These are phyloP conservation scores for Lactarius akahatsu DNA, from an alignment of 768 basidiomycete species.

Conservation along the genomic window DNA sequence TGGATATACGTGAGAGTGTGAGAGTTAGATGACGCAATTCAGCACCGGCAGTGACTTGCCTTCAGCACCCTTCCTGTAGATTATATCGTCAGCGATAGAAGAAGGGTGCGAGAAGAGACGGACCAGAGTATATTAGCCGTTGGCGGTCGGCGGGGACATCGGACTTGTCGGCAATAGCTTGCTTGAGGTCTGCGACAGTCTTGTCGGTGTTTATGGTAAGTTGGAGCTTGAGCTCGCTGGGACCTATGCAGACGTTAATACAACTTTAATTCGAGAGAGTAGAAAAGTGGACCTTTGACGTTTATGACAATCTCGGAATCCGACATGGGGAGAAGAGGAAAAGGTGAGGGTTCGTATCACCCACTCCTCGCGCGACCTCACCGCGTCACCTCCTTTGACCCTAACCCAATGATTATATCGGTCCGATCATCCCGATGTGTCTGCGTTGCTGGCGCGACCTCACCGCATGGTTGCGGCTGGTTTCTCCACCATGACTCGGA, in stretches of 20 bases:
- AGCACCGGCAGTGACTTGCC: constrained; percentile 39
- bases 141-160: constrained; percentile 87
- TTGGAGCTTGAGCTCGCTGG: constrained; percentile 90
- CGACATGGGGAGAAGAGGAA: constrained; percentile 20
- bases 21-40: constrained; percentile 4
- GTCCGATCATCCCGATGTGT: neutral
- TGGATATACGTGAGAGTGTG: constrained; percentile 11
- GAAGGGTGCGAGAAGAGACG: constrained; percentile 30
- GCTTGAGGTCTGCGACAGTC: constrained; percentile 88
- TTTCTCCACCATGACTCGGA: no score
- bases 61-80: constrained; percentile 68
- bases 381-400: constrained; percentile 17
- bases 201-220: constrained; percentile 79
- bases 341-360: constrained; percentile 14
- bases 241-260: constrained; percentile 48
- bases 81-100: neutral
- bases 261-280: neutral
- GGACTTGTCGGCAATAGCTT: constrained; percentile 79
- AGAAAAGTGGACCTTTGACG: constrained; percentile 23
- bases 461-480: no score
- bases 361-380: neutral
- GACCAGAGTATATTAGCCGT: constrained; percentile 89
- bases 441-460: no score
- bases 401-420: constrained; percentile 8
- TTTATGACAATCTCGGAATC: constrained; percentile 37